phyloP scores from a whole-genome alignment of 2,329 filamentous ascomycete genomes.

The Pseudogymnoascus sp. region DNA sequence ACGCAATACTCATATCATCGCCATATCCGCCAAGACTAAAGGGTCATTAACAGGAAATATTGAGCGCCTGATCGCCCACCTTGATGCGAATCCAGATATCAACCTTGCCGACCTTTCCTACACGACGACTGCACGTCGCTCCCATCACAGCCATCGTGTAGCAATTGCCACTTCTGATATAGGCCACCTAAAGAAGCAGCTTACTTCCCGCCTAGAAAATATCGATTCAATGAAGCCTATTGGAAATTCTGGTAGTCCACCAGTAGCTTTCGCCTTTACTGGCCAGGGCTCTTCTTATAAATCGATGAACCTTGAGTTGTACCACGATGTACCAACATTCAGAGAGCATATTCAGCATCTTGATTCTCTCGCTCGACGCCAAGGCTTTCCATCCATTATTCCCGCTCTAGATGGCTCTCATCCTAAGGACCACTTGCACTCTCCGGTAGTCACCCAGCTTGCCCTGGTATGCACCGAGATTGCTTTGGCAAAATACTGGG shows the following conservation, averaged over 20 bases:
- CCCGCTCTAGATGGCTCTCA: conserved; percentile 39
- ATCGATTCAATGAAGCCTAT: conserved; percentile 11
- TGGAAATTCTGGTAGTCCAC: background rate
- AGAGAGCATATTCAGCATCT: conserved; percentile 23
- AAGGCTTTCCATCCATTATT: conserved; percentile 28
- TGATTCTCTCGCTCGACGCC: conserved; percentile 21
- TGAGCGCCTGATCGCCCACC: conserved; percentile 15
- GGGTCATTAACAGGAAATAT: conserved; percentile 17
- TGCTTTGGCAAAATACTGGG: conserved; percentile 49
- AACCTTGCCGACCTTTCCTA: conserved; percentile 19
- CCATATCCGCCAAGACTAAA: conserved; percentile 40
- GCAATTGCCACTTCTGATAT: conserved; percentile 39
- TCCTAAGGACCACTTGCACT: conserved; percentile 36
- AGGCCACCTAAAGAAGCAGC: conserved; percentile 13
- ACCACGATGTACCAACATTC: conserved; percentile 32
- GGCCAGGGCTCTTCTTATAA: conserved; percentile 36
- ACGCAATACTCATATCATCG: conserved; percentile 37
- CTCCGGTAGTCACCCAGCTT: conserved; percentile 47
- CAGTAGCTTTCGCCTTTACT: conserved; percentile 8
- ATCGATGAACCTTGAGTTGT: conserved; percentile 38
- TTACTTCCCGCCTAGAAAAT: conserved; percentile 7
- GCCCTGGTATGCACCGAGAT: conserved; percentile 47
- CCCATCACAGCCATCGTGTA: conserved; percentile 52
- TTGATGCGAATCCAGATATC: conserved; percentile 17
- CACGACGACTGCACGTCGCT: conserved; percentile 37